A percentile compares a stretch with the other conserved stretches of the same genome.
phyloP scores from a whole-genome alignment of 2,329 filamentous ascomycete genomes.

The Phialophora chinensis region DNA sequence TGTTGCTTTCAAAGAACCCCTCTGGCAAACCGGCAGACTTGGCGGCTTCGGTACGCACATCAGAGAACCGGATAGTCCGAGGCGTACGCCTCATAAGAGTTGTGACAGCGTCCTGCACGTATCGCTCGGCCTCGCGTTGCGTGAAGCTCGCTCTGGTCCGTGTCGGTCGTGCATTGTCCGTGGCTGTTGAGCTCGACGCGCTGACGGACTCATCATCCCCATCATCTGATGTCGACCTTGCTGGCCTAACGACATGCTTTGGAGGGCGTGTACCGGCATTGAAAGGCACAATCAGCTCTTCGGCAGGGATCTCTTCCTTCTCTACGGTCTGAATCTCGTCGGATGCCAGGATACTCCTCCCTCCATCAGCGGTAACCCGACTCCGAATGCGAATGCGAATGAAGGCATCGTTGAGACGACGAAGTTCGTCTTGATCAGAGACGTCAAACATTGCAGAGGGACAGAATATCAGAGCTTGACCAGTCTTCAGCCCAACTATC shows the following conservation, averaged over 20 bases:
- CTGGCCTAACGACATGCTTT: background rate
- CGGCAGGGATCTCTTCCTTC: background rate
- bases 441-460: constrained; percentile 52
- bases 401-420: constrained; percentile 42
- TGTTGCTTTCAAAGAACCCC: background rate
- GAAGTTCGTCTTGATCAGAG: constrained; percentile 26
- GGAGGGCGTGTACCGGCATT: background rate
- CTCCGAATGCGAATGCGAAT: constrained; percentile 49
- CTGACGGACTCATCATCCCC: background rate
- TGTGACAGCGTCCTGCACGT: background rate
- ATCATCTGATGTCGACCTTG: background rate
- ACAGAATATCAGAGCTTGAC: constrained; percentile 58
- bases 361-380: constrained; percentile 54
- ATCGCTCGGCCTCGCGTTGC: background rate
- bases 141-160: background rate
- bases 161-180: background rate
- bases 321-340: constrained; percentile 22
- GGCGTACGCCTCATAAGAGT: background rate
- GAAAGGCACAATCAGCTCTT: constrained; percentile 21
- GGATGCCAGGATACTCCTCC: constrained; percentile 46
- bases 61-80: background rate
- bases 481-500: constrained; percentile 57
- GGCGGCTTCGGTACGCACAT: background rate
- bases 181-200: background rate
- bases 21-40: background rate